phyloP scores from a whole-genome alignment of 495 filamentous ascomycete species.

The Annulohypoxylon maeteangense region DNA sequence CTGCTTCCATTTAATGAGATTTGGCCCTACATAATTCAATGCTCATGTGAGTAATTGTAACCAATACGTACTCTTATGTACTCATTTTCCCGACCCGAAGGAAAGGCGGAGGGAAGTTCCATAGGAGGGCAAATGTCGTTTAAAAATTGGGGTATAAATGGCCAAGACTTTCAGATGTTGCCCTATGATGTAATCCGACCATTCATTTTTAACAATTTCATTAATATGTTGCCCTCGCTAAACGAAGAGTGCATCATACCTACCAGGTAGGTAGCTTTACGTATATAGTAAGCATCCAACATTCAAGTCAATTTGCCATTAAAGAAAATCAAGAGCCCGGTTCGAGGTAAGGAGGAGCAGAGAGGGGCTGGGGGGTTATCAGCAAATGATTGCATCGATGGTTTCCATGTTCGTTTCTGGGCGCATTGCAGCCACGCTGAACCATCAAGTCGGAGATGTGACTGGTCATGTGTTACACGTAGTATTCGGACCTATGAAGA shows the following conservation, averaged over 20 bases:
- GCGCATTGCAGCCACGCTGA: conserved; percentile 13
- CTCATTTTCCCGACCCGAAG: conserved; percentile 10
- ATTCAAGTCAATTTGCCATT: neutral
- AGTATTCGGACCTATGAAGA: conserved; percentile 17
- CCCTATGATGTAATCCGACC: conserved; percentile 32
- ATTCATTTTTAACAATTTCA: conserved; percentile 7
- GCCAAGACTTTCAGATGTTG: conserved; percentile 30
- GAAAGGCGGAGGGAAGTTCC: conserved; percentile 20
- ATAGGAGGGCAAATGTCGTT: neutral
- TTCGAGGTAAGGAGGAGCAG: neutral
- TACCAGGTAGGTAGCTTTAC: neutral
- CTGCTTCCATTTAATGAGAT: neutral
- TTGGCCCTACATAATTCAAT: too few relatives aligned
- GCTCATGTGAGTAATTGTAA: conserved; percentile 24
- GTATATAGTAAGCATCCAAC: conserved; percentile 27
- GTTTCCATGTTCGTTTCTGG: conserved; percentile 2
- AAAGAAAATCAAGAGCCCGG: neutral
- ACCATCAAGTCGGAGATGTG: conserved; percentile 25
- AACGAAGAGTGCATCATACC: neutral
- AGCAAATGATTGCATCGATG: neutral
- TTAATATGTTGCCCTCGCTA: neutral
- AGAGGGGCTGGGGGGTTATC: neutral
- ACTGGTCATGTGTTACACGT: conserved; percentile 34
- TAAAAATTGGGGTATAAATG: conserved; percentile 22
- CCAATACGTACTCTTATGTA: conserved; percentile 23